These are phyloP conservation scores for Pythium sukuiense DNA, from an alignment of 352 stramenopile genomes.

Conservation along the genomic window DNA sequence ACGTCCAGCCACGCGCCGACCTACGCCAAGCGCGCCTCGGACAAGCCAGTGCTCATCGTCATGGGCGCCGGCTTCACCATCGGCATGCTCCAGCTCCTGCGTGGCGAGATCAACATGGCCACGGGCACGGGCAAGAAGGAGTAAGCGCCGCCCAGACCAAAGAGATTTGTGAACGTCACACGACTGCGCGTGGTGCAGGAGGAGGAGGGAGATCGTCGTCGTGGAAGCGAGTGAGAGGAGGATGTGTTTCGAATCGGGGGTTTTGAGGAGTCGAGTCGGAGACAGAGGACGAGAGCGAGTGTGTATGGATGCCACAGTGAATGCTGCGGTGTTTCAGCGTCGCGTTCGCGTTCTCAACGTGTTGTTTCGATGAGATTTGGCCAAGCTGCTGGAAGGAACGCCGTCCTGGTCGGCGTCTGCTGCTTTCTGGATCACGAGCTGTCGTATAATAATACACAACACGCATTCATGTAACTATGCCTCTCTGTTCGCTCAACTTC, in stretches of 20 bases:
- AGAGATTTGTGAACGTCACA: background rate
- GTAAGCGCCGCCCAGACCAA: slow-evolving; percentile 28
- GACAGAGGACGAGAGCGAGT: background rate
- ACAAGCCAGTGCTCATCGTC: slow-evolving; percentile 39
- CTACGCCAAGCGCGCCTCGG: slow-evolving; percentile 65
- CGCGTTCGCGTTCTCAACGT: background rate
- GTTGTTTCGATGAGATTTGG: background rate
- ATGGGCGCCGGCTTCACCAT: slow-evolving; percentile 50
- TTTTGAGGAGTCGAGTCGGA: background rate
- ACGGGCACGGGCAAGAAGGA: slow-evolving; percentile 70
- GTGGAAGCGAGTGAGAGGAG: background rate
- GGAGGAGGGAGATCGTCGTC: background rate
- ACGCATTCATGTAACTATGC: background rate
- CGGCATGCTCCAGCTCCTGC: slow-evolving; percentile 58
- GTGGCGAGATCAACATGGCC: slow-evolving; percentile 73
- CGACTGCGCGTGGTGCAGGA: background rate
- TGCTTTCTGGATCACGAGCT: background rate
- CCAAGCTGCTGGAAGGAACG: background rate
- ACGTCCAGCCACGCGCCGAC: slow-evolving; percentile 53
- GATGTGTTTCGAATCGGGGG: background rate
- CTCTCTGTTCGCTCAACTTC: background rate
- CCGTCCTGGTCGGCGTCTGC: background rate
- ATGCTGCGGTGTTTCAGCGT: background rate
- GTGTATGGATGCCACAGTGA: background rate
- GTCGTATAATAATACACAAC: slow-evolving; percentile 4